These are phyloP conservation scores for Rhodotorula mucilaginosa DNA, from an alignment of 1,284 basidiomycete species.

Conservation along the genomic window DNA sequence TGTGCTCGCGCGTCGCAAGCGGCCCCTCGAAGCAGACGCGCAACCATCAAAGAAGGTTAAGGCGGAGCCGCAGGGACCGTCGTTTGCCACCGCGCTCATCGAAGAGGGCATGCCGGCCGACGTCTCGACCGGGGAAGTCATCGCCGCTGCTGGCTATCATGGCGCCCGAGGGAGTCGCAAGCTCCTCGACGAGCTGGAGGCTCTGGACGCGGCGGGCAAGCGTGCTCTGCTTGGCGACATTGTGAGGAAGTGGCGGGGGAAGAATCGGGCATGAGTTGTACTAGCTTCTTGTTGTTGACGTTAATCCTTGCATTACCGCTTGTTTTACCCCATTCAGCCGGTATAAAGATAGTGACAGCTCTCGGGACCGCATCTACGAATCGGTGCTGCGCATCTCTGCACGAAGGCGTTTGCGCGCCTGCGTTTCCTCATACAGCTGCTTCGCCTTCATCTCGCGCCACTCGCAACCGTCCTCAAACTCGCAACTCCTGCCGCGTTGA, in stretches of 20 bases:
- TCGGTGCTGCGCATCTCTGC: background rate
- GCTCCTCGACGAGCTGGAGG: background rate
- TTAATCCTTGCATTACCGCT: background rate
- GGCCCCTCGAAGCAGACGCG: background rate
- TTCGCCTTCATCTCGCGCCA: constrained; percentile 36
- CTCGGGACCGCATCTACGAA: too few species aligned
- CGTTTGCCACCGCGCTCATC: too few species aligned
- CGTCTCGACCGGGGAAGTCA: background rate
- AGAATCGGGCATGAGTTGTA: background rate
- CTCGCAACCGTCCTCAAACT: constrained; percentile 43
- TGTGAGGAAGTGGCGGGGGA: background rate
- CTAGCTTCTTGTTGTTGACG: background rate
- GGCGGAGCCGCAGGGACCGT: background rate
- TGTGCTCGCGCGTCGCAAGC: background rate
- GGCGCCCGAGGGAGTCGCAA: background rate
- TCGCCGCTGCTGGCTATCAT: background rate
- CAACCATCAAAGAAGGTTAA: background rate
- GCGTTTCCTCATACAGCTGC: constrained; percentile 18
- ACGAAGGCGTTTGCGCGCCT: background rate
- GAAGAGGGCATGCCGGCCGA: background rate
- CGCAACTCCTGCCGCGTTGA: constrained; percentile 30
- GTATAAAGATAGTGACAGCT: too few species aligned
- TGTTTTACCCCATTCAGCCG: too few species aligned
- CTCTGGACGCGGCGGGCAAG: background rate
- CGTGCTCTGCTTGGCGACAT: background rate